A percentile compares a stretch with the other conserved stretches of the same genome.
Evolutionary conservation across 169 alveolate genomes (phyloP).

Genomic region (Plasmodium coatneyi): DNA sequence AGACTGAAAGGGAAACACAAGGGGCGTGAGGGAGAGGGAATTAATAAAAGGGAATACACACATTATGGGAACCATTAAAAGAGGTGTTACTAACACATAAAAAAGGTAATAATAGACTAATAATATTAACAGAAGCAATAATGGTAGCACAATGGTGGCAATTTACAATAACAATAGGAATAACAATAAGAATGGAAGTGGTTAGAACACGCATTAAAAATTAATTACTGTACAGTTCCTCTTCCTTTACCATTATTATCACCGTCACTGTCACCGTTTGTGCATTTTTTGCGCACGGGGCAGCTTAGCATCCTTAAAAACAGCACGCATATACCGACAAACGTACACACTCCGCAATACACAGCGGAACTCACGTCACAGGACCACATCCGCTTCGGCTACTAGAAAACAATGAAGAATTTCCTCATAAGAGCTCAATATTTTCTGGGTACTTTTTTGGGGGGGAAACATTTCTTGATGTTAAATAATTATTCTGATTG

Average conservation of each 20-base stretch:
- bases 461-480: conserved; percentile 40
- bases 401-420: not conserved
- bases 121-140: not conserved
- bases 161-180: not conserved
- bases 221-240: not conserved
- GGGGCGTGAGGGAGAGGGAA: not conserved
- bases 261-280: not conserved
- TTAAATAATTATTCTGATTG: conserved; percentile 35
- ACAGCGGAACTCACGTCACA: not conserved
- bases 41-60: conserved; percentile 6
- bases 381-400: not conserved
- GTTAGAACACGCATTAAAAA: not conserved
- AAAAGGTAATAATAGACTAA: not conserved
- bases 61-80: conserved; percentile 19
- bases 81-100: conserved; percentile 8
- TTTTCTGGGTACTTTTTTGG: conserved; percentile 52
- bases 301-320: not conserved
- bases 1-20: not conserved
- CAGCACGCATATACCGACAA: not conserved
- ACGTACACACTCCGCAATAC: not conserved
- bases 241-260: not conserved
- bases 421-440: conserved; percentile 55
- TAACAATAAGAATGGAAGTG: not conserved
- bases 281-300: not conserved
- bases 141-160: not conserved